Base-by-base conservation (phyloP, 768 basidiomycete species). In the Calocera viscosa region DNA sequence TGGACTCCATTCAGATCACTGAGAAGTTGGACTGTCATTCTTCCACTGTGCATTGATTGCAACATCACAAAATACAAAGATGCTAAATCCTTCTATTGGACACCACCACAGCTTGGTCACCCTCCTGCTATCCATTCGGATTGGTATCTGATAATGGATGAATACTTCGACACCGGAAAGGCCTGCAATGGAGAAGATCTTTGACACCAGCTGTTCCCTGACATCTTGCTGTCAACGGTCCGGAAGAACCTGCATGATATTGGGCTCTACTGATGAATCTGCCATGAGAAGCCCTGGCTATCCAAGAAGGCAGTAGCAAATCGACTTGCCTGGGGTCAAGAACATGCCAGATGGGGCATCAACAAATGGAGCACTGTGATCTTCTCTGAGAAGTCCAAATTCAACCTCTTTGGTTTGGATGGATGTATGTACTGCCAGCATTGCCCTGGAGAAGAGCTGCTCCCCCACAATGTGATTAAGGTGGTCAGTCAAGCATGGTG, bases 321-420 rank as follows among this genome's bases (percentile, higher is more conserved):
- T 67, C 66, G 69, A n/a, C 64, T 67, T 22, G 30, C 39, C 17
- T 77, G 72, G 74, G 76, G 71, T 10, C 16, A 66, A 35, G 69
- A 68, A 1, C 71, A 73, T 67, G 30, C 53, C 2, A 30, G 73
- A n/a, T 76, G 74, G 74, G 72, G 71, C 12, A 70, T 65, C 2
- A 71, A 73, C 14, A 64, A 76, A 67, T 78, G 76, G 76, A 17
- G 49, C 5, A 53, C 26, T 0, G 72, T 78, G 1, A 67, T 71
- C 3, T 77, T 75, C 67, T 76, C 73, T 0, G 76, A 79, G 64
- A 70, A 78, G 71, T 76, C 77, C 2, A 77, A 72, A 65, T 75
- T 75, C 70, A 72, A 72, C 39, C 40, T 74, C 0, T 73, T 77
- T 69, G 72, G 73, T 16, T 77, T 75, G 8, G 74, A 77, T 75